Base-by-base conservation (phyloP, 129 eudicot genomes). In the Scalesia atractyloides region DNA sequence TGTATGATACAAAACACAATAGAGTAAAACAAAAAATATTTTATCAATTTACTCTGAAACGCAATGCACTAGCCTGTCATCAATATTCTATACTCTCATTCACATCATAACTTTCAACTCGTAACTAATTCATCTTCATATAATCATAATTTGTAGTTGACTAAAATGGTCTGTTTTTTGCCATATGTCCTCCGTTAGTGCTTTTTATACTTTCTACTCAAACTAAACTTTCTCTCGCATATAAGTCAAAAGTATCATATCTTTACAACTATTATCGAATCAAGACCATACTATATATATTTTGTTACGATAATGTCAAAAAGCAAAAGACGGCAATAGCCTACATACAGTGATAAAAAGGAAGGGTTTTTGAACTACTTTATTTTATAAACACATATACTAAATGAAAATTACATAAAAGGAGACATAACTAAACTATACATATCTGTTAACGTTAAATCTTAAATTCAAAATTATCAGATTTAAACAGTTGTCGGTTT, bases 271-370 rank as follows among this genome's bases (percentile, higher is more conserved):
- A 15, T 24, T 37, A 58, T 58, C 14, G 26, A 18, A 57, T 57
- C 63, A 57, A 57, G 63, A 10, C 37, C 63, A 22, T 57, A 20
- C 34, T 22, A 49, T 50, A 47, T 47, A 61, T 24, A 63, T 63
- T 63, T 36, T 63, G 24, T 37, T 16, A n/a, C 6, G 68, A 61
- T 15, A 61, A 37, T 9, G 26, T n/a, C 48, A 63, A 63, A 63
- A 37, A 11, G 4, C 10, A 64, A 64, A 64, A 17, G 49, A 64
- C 33, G 50, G 13, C 58, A 6, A 2, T 67, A 26, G 14, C 52
- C 50, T 54, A 20, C 61, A 68, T 47, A 37, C 6, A 51, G 64
- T 69, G 64, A 69, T 52, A 52, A 65, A 16, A 41, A 65, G 54
- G 7, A 43, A 66, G 36, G 37, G 39, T 37, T 70, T 70, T 22